Conservation (phyloP, 768 basidiomycete genomes). For the Lentinula aciculospora region DNA sequence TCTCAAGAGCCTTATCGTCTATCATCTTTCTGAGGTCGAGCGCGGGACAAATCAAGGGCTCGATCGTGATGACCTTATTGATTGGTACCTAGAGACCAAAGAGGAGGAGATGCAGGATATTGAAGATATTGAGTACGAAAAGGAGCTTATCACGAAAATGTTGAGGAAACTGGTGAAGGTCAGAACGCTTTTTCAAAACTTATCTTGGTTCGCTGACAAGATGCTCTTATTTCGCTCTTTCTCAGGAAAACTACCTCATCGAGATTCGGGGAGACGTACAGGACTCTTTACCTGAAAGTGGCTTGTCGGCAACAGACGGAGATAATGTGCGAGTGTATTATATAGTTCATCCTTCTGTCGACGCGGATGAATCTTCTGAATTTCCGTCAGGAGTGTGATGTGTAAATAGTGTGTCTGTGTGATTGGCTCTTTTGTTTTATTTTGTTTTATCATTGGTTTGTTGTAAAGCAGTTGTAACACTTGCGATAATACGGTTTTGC, state of each 20-base stretch:
- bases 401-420: neutral
- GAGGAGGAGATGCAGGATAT: slow-evolving; percentile 80
- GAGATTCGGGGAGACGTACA: slow-evolving; percentile 81
- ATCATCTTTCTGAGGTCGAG: slow-evolving; percentile 78
- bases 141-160: slow-evolving; percentile 86
- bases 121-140: slow-evolving; percentile 87
- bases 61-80: slow-evolving; percentile 87
- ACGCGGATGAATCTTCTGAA: slow-evolving; percentile 51
- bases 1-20: slow-evolving; percentile 82
- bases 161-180: slow-evolving; percentile 90
- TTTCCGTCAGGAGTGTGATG: slow-evolving; percentile 27
- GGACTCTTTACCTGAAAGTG: slow-evolving; percentile 65
- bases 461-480: too few relatives aligned
- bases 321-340: slow-evolving; percentile 72
- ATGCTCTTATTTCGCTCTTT: slow-evolving; percentile 9
- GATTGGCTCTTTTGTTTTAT: neutral
- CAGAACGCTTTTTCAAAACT: slow-evolving; percentile 15
- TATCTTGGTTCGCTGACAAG: too few relatives aligned
- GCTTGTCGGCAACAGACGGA: slow-evolving; percentile 43
- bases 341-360: slow-evolving; percentile 87
- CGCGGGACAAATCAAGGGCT: slow-evolving; percentile 69
- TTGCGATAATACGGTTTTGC: too few relatives aligned
- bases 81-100: slow-evolving; percentile 92
- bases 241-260: slow-evolving; percentile 78
- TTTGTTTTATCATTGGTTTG: too few relatives aligned